Base-by-base conservation (phyloP, 2,329 filamentous ascomycete species). In the Chaetothyriales sp. region DNA sequence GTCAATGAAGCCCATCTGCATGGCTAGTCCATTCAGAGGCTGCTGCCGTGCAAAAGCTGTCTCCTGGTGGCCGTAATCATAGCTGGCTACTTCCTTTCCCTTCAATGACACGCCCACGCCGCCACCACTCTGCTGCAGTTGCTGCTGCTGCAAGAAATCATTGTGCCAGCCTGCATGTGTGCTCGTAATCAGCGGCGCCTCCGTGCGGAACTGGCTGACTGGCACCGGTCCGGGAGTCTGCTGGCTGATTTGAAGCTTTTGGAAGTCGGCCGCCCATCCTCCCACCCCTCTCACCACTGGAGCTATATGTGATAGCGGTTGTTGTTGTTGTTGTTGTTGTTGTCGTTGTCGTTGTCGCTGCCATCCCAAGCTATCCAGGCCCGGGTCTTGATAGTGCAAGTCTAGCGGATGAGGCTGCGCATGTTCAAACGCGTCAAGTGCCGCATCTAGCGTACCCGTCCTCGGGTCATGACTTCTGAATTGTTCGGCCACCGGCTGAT, bases 361-460 rank as follows among this genome's bases (percentile, higher is more conserved):
- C 9, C 54, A 51, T 44, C 69, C 65, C 18, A 69, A 64, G 65
- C 1, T 5, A 2, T 40, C 33, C 2, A 4, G 22, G 22, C 22
- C 6, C 22, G 22, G 22, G 22, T 25, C 22, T 47, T 67, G 61
- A 29, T 65, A 64, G 10, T 63, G 64, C 43, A 66, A 55, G 10
- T 40, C 33, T 40, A 40, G 33, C 1, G 56, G 54, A 48, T 55
- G 51, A 8, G 55, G 59, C 22, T 65, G 64, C 18, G 75, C 76
- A 43, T 73, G 72, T 65, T 85, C 81, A 58, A 87, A 87, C 46
- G 81, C 79, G 58, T 83, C 77, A 61, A 86, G 86, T 59, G 86
- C 83, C 37, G 74, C 71, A 60, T 86, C 82, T 51, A 85, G 64
- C 4, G 73, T 66, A 47, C 77, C 75, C 55, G 73, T 71, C 61